Base-by-base conservation (phyloP, 1,139 yeast genomes). In the Nakaseomyces nivariensis region DNA sequence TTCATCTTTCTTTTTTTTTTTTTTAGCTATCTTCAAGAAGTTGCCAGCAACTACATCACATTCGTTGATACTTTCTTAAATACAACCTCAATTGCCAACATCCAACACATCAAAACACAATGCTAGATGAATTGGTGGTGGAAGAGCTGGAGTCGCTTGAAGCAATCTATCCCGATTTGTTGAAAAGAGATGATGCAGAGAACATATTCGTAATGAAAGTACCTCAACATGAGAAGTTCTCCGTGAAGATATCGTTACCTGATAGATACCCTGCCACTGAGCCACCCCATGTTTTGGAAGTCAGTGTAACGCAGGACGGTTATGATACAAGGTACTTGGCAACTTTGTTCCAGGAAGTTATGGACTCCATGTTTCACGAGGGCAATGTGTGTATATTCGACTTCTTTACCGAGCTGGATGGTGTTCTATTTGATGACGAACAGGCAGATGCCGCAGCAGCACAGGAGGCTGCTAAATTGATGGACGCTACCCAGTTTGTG, bases 351-450 rank as follows among this genome's bases (percentile, higher is more conserved):
- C 69, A 67, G 41, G 78, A 74, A 40, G 74, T 78, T 3, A 61
- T 89, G 51, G 73, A 69, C 3, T 69, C 74, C 0, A 75, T 74
- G 37, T 87, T 68, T 60, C 64, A 60, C 48, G 69, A 57, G 10
- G 96, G 86, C 13, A 77, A 76, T 54, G 97, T 89, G 11, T 83
- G 90, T 51, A 64, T 92, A 10, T 90, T 85, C 68, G 96, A 89
- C 57, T 76, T 85, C 53, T 70, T 88, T 42, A 78, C 82, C 1
- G 88, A 82, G 58, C 60, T 84, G 26, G 84, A 81, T 49, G 78
- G 71, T 36, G 70, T 79, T 34, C 59, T 82, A 25, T 66, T 68
- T 47, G 62, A 64, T 5, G 75, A 70, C 34, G 71, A 68, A 22
- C 47, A 33, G n/a, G 55, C 52, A n/a, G 48, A 46, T 5, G 37